These are phyloP conservation scores for Cladosporium sp. DNA, from an alignment of 2,329 filamentous ascomycete species.

Conservation along the genomic window DNA sequence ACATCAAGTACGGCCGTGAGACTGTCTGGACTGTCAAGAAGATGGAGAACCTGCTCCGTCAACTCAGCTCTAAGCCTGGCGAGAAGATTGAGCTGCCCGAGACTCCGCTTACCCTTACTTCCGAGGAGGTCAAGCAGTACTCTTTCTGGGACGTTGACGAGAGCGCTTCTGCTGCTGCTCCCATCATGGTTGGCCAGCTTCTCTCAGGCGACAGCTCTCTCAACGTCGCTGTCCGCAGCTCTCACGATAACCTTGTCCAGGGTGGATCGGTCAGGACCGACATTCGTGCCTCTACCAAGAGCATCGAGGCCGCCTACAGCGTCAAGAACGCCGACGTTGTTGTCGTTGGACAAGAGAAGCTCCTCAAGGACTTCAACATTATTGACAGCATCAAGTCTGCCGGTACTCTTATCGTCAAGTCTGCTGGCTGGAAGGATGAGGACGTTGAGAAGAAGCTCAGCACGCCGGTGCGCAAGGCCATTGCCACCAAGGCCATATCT, in stretches of 20 bases:
- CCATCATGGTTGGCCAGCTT: slow-evolving; percentile 56
- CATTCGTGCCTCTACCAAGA: slow-evolving; percentile 75
- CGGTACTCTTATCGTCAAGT: slow-evolving; percentile 69
- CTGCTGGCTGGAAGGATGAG: slow-evolving; percentile 77
- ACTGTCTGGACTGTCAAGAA: slow-evolving; percentile 58
- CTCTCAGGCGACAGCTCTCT: slow-evolving; percentile 56
- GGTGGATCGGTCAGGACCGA: slow-evolving; percentile 82
- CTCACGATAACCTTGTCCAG: slow-evolving; percentile 59
- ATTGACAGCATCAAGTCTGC: slow-evolving; percentile 64
- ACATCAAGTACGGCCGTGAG: slow-evolving; percentile 84
- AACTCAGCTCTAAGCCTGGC: slow-evolving; percentile 38
- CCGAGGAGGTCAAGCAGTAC: slow-evolving; percentile 65
- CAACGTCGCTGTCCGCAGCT: slow-evolving; percentile 56
- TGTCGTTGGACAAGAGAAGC: slow-evolving; percentile 71
- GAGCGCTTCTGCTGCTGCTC: slow-evolving; percentile 61
- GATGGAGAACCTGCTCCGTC: slow-evolving; percentile 45
- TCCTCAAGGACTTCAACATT: slow-evolving; percentile 74
- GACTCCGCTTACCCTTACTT: slow-evolving; percentile 41
- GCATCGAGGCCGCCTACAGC: slow-evolving; percentile 78
- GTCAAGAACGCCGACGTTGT: slow-evolving; percentile 73
- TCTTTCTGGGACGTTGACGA: slow-evolving; percentile 89
- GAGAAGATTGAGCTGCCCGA: slow-evolving; percentile 32
- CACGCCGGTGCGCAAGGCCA: slow-evolving; percentile 61
- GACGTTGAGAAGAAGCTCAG: slow-evolving; percentile 85
- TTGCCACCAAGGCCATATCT: slow-evolving; percentile 65